phyloP scores from a whole-genome alignment of 495 filamentous ascomycete genomes.

The Trichoderma virens region DNA sequence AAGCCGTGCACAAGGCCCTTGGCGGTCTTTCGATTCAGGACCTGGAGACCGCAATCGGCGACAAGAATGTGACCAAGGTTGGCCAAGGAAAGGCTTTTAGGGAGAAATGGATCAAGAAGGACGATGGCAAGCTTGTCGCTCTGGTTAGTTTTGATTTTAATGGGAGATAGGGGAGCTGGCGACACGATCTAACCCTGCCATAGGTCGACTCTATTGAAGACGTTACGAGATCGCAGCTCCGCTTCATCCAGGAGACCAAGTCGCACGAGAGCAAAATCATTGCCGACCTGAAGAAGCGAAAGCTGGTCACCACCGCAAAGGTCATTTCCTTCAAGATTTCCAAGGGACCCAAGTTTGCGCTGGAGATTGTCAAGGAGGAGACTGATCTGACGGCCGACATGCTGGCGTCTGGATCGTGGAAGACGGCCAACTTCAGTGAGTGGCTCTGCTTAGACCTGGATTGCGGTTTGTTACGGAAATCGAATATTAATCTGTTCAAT shows the following conservation, averaged over 20 bases:
- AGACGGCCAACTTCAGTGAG: slow-evolving; percentile 67
- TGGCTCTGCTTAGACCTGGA: background rate
- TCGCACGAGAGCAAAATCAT: slow-evolving; percentile 66
- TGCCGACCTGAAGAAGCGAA: slow-evolving; percentile 79
- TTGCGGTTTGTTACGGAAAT: background rate
- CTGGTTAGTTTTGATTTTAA: slow-evolving; percentile 17
- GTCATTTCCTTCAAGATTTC: slow-evolving; percentile 72
- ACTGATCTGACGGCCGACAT: slow-evolving; percentile 94
- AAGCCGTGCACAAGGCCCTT: slow-evolving; percentile 67
- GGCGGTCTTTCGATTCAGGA: slow-evolving; percentile 76
- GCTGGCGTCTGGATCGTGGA: slow-evolving; percentile 72
- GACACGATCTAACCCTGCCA: slow-evolving; percentile 9
- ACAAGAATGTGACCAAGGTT: slow-evolving; percentile 75
- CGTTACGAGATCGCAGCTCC: slow-evolving; percentile 63
- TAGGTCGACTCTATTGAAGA: slow-evolving; percentile 67
- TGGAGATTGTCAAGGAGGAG: slow-evolving; percentile 82
- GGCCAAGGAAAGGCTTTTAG: slow-evolving; percentile 97
- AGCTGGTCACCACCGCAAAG: slow-evolving; percentile 73
- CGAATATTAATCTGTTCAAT: background rate
- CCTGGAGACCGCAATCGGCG: slow-evolving; percentile 62
- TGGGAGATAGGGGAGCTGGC: slow-evolving; percentile 1
- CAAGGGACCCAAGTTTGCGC: slow-evolving; percentile 81
- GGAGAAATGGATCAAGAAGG: slow-evolving; percentile 91
- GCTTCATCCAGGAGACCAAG: slow-evolving; percentile 58
- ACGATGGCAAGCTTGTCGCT: slow-evolving; percentile 41